A percentile compares a stretch with the other conserved stretches of the same genome.
phyloP scores from a whole-genome alignment of 257 asterid species.

The Mentha longifolia region DNA sequence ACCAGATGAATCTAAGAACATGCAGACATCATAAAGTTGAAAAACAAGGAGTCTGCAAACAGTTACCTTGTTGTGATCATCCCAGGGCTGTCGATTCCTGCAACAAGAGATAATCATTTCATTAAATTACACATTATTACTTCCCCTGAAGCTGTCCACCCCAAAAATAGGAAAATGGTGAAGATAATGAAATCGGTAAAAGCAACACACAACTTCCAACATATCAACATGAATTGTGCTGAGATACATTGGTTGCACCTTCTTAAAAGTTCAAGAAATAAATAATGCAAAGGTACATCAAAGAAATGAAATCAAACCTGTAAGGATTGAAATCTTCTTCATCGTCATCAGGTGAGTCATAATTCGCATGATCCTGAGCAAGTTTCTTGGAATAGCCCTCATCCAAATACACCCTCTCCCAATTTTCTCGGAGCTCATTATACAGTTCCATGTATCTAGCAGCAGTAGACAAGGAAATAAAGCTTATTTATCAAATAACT shows the following conservation, averaged over 20 bases:
- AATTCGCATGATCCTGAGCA: constrained; percentile 89
- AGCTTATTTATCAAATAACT: constrained; percentile 11
- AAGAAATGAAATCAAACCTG: constrained; percentile 48
- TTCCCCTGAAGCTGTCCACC: background rate
- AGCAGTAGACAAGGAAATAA: constrained; percentile 19
- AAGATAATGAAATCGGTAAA: constrained; percentile 4
- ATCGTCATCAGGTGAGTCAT: constrained; percentile 90
- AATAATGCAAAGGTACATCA: background rate
- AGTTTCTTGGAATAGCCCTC: constrained; percentile 94
- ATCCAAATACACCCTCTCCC: constrained; percentile 99
- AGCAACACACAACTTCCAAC: constrained; percentile 9
- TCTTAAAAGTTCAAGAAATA: background rate
- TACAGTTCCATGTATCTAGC: constrained; percentile 76
- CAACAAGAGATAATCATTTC: constrained; percentile 33
- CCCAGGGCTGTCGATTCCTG: constrained; percentile 74
- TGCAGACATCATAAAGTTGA: background rate
- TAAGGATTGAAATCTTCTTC: constrained; percentile 88
- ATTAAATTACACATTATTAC: background rate
- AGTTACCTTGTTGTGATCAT: constrained; percentile 67
- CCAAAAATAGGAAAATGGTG: background rate
- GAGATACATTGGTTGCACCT: background rate
- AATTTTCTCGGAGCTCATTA: constrained; percentile 88
- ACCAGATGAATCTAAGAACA: too few relatives aligned
- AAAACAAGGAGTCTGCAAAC: too few relatives aligned
- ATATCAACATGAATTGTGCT: constrained; percentile 7